phyloP scores from a whole-genome alignment of 2,329 filamentous ascomycete genomes.

The Claviceps citrina region DNA sequence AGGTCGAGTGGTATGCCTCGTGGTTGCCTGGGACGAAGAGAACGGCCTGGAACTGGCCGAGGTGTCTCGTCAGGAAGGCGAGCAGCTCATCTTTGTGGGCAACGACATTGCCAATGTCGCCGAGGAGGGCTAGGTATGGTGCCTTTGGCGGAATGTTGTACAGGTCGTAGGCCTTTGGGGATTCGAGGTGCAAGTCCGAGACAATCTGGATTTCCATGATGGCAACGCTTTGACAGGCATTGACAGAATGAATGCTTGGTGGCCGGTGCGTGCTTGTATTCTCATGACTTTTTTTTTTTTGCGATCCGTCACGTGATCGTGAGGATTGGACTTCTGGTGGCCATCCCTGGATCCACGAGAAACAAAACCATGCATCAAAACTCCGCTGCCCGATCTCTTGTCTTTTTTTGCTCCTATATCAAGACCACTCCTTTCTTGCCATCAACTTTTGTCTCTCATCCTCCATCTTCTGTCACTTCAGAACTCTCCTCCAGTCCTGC shows the following conservation, averaged over 20 bases:
- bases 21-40: conserved; percentile 42
- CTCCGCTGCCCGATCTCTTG: too few relatives aligned
- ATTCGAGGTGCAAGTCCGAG: conserved; percentile 44
- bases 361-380: too few relatives aligned
- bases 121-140: conserved; percentile 38
- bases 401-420: too few relatives aligned
- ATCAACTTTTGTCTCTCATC: background rate
- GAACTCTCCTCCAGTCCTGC: background rate
- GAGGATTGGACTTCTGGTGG: too few relatives aligned
- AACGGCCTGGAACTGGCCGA: conserved; percentile 31
- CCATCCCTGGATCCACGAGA: too few relatives aligned
- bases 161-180: conserved; percentile 30
- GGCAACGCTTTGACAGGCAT: background rate
- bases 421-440: conserved; percentile 5
- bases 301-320: too few relatives aligned
- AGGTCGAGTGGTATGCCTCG: conserved; percentile 32
- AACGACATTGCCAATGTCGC: conserved; percentile 35
- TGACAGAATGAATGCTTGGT: too few relatives aligned
- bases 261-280: too few relatives aligned
- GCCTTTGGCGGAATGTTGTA: conserved; percentile 33
- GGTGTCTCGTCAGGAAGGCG: conserved; percentile 31
- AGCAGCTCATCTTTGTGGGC: conserved; percentile 24
- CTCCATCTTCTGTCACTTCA: background rate
- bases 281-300: too few relatives aligned
- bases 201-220: conserved; percentile 18